phyloP scores from a whole-genome alignment of 805 yeast genomes.

The Saccharomycopsis sp. region DNA sequence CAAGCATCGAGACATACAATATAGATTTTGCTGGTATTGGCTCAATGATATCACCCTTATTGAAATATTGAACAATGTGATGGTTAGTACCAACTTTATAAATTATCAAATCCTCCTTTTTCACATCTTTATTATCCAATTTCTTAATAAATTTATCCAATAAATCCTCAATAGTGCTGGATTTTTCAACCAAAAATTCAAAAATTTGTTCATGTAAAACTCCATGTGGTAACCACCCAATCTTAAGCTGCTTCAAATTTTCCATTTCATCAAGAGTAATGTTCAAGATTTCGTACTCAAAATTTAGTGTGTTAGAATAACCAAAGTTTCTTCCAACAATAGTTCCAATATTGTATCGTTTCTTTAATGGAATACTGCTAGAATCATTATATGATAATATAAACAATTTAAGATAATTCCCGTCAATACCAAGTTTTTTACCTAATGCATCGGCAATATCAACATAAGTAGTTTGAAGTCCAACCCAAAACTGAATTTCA shows the following conservation, averaged over 20 bases:
- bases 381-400: conserved; percentile 45
- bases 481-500: conserved; percentile 55
- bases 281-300: conserved; percentile 73
- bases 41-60: background rate
- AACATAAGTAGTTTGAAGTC: conserved; percentile 49
- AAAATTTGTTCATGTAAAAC: conserved; percentile 60
- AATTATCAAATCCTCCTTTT: conserved; percentile 23
- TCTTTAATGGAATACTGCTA: conserved; percentile 43
- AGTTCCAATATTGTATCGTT: conserved; percentile 28
- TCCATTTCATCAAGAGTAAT: conserved; percentile 74
- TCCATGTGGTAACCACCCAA: conserved; percentile 70
- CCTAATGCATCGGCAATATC: conserved; percentile 61
- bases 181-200: conserved; percentile 63
- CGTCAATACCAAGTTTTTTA: conserved; percentile 42
- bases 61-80: background rate
- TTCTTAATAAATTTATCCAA: conserved; percentile 47
- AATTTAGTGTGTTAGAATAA: conserved; percentile 33
- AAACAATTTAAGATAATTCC: conserved; percentile 59
- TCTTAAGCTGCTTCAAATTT: conserved; percentile 55
- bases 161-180: conserved; percentile 48
- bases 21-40: background rate
- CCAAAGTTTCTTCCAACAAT: conserved; percentile 30
- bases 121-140: conserved; percentile 21
- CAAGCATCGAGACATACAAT: background rate
- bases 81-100: background rate